Conservation (phyloP, 2,329 filamentous ascomycete species). For the Clonostachys sp. region DNA sequence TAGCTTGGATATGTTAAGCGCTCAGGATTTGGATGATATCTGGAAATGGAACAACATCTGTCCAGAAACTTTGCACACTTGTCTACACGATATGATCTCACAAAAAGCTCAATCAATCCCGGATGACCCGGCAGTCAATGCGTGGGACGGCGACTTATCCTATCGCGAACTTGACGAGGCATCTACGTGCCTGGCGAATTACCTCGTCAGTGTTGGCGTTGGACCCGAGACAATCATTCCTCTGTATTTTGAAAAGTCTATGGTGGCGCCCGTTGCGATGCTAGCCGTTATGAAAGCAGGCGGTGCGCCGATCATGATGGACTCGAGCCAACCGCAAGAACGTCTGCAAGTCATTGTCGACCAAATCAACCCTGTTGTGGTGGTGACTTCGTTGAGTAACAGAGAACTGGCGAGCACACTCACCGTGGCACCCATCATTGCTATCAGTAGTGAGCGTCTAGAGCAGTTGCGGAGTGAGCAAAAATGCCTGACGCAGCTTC, state of each 20-base stretch:
- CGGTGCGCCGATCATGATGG: conserved; percentile 10
- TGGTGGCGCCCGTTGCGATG: conserved; percentile 12
- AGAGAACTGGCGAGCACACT: not conserved
- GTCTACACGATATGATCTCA: not conserved
- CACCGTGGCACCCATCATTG: not conserved
- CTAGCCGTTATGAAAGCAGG: conserved; percentile 8
- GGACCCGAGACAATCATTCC: conserved; percentile 9
- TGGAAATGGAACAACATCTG: not conserved
- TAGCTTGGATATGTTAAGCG: not conserved
- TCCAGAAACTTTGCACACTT: not conserved
- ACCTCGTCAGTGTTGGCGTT: conserved; percentile 21
- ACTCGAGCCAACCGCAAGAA: conserved; percentile 7
- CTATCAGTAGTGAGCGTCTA: not conserved
- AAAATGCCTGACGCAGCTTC: not conserved
- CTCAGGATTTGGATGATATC: not conserved
- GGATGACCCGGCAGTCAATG: conserved; percentile 23
- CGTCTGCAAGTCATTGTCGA: conserved; percentile 7
- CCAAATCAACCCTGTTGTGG: conserved; percentile 1
- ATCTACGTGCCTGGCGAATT: conserved; percentile 28
- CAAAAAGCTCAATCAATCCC: not conserved
- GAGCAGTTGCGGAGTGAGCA: not conserved
- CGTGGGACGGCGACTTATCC: conserved; percentile 37
- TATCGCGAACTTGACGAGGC: conserved; percentile 31
- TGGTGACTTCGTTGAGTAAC: not conserved
- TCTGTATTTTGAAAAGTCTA: conserved; percentile 13